Evolutionary conservation across 23 red algal genomes (phyloP).

Genomic region (Gracilaria gracilis): DNA sequence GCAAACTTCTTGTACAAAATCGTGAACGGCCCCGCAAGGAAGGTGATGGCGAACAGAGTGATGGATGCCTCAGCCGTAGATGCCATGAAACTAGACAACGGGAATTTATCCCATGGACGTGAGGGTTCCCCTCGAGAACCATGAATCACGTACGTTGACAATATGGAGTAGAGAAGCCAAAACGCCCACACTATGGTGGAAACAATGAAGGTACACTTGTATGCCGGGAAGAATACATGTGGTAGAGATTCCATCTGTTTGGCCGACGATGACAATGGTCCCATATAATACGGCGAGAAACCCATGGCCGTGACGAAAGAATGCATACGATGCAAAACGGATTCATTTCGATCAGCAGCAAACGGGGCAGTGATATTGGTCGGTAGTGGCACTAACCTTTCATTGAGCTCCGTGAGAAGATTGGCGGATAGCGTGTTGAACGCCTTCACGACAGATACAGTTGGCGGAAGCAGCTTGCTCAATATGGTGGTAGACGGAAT

Average conservation of each 20-base stretch:
- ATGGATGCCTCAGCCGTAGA: slow-evolving; percentile 55
- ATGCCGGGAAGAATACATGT: slow-evolving; percentile 61
- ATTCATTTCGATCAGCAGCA: neutral
- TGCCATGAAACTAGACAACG: slow-evolving; percentile 38
- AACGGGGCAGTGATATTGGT: neutral
- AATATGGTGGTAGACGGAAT: neutral
- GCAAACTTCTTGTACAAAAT: slow-evolving; percentile 23
- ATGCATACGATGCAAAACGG: slow-evolving; percentile 13
- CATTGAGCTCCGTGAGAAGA: slow-evolving; percentile 28
- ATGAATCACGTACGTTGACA: slow-evolving; percentile 57
- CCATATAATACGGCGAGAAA: slow-evolving; percentile 25
- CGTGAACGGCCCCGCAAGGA: slow-evolving; percentile 67
- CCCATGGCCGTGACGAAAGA: slow-evolving; percentile 11
- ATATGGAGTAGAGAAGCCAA: slow-evolving; percentile 32
- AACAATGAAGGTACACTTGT: slow-evolving; percentile 32
- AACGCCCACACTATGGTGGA: slow-evolving; percentile 13
- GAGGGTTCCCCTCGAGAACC: slow-evolving; percentile 17
- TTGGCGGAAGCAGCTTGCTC: slow-evolving; percentile 11
- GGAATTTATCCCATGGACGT: slow-evolving; percentile 43
- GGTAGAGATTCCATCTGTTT: slow-evolving; percentile 39
- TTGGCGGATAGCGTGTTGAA: slow-evolving; percentile 79
- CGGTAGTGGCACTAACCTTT: slow-evolving; percentile 1
- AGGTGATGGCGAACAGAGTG: slow-evolving; percentile 62
- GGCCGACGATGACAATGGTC: slow-evolving; percentile 19
- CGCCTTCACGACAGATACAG: slow-evolving; percentile 65